These are phyloP conservation scores for Phytopythium boreale DNA, from an alignment of 352 stramenopile genomes.

Conservation along the genomic window DNA sequence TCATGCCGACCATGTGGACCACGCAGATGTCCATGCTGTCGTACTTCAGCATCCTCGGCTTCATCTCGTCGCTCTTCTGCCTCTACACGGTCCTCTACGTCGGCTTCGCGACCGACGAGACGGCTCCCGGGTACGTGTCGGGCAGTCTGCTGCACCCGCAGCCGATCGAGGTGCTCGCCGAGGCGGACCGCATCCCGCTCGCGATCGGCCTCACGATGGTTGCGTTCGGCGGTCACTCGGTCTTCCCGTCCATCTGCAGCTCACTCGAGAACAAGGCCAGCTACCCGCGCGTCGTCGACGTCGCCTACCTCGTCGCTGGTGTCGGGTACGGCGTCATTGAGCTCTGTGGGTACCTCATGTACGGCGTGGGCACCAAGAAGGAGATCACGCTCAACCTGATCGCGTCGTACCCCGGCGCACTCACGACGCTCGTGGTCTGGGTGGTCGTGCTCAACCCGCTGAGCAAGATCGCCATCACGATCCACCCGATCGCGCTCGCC, in stretches of 20 bases:
- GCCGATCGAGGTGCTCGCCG: slow-evolving; percentile 54
- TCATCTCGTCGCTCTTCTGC: slow-evolving; percentile 82
- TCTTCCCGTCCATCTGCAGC: slow-evolving; percentile 89
- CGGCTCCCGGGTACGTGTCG: slow-evolving; percentile 25
- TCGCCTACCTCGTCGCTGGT: slow-evolving; percentile 71
- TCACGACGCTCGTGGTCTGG: slow-evolving; percentile 74
- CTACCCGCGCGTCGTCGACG: slow-evolving; percentile 68
- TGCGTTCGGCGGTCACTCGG: slow-evolving; percentile 83
- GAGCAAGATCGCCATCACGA: slow-evolving; percentile 86
- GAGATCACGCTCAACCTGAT: slow-evolving; percentile 88
- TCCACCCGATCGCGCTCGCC: slow-evolving; percentile 74
- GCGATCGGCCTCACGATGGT: slow-evolving; percentile 86
- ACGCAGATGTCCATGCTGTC: slow-evolving; percentile 79
- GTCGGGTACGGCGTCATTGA: slow-evolving; percentile 76
- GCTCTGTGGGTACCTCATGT: slow-evolving; percentile 83
- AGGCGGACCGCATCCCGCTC: slow-evolving; percentile 65
- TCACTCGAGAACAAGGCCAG: slow-evolving; percentile 61
- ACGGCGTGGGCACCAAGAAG: slow-evolving; percentile 70
- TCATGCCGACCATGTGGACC: slow-evolving; percentile 82
- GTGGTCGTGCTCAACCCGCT: slow-evolving; percentile 85
- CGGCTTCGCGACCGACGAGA: slow-evolving; percentile 53
- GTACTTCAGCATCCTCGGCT: slow-evolving; percentile 82
- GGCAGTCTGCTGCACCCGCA: slow-evolving; percentile 69
- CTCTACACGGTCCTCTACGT: slow-evolving; percentile 76
- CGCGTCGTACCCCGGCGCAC: slow-evolving; percentile 45